Evolutionary conservation across 2,329 filamentous ascomycete species (phyloP), one percentile per base, ranked within the genome.

Genomic region (Cercospora beticola): DNA sequence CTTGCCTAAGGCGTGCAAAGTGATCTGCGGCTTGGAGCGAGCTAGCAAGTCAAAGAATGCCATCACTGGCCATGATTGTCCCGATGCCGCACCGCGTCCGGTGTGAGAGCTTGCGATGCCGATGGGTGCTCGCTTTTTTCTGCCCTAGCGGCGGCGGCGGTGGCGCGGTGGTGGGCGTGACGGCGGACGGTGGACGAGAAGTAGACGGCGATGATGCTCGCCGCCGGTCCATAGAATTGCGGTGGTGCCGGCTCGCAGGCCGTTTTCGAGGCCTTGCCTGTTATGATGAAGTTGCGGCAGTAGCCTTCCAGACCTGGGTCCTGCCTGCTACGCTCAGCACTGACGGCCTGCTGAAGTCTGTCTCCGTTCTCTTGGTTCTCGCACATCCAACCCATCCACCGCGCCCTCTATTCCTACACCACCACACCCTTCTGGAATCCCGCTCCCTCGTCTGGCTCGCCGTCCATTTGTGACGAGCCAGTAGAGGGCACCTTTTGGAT

Each of bases 401-500:
- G 68, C 63, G 43, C 61, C 59, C 43, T 56, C 10, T 65, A 70
- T 66, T 67, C 26, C 62, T 66, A 62, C 62, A 65, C 62, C 67
- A 46, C 63, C 63, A 30, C 30, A 60, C 40, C 66, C 52, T 40
- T 63, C 52, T 65, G 65, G 64, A 70, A 59, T 57, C 68, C 43
- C 58, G 62, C 57, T 31, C 60, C 67, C 74, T 75, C 75, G 65
- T 71, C 74, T 78, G 75, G 75, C 75, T 75, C 72, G 74, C 74
- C 74, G 71, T 74, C 73, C 30, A 21, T 43, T 31, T 65, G 64
- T 71, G 73, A 73, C 74, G 74, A 74, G 74, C 76, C 73, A 58
- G 62, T 57, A 64, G 62, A 58, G 62, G 62, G 62, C 62, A 64
- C 62, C 31, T 40, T 57, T 58, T 28, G 28, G 12, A 30, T 64